These are phyloP conservation scores for Paxillus rubicundulus DNA, from an alignment of 768 basidiomycete species.

Conservation along the genomic window DNA sequence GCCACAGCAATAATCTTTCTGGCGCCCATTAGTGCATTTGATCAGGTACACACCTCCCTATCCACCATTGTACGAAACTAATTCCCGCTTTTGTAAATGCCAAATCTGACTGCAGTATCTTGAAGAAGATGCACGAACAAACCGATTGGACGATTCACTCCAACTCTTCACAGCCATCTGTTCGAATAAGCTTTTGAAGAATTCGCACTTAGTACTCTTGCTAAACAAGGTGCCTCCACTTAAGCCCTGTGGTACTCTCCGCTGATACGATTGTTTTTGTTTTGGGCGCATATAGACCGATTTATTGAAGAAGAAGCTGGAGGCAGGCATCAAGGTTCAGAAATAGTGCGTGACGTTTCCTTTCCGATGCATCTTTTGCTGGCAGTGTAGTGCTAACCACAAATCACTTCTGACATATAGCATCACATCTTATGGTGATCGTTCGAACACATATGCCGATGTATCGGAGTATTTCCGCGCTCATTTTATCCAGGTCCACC, in stretches of 20 bases:
- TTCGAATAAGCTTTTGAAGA: constrained; percentile 68
- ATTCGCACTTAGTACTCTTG: constrained; percentile 70
- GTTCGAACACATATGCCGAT: constrained; percentile 66
- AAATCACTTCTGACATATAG: constrained; percentile 32
- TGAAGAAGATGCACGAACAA: constrained; percentile 76
- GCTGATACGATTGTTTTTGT: constrained; percentile 9
- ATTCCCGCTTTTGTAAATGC: constrained; percentile 7
- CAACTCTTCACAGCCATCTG: constrained; percentile 76
- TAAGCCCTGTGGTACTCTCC: background rate
- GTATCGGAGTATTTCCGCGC: constrained; percentile 80
- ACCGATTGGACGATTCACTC: constrained; percentile 79
- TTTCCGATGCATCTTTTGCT: background rate
- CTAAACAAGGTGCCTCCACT: constrained; percentile 64
- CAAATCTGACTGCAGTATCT: constrained; percentile 53
- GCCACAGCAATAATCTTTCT: constrained; percentile 85
- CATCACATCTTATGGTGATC: constrained; percentile 74
- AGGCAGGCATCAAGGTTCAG: constrained; percentile 62
- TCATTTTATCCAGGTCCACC: constrained; percentile 78
- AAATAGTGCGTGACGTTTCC: constrained; percentile 60
- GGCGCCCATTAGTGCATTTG: constrained; percentile 83
- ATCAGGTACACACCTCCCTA: constrained; percentile 55
- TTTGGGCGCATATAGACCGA: constrained; percentile 50
- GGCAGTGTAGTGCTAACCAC: background rate
- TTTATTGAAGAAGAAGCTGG: constrained; percentile 68
- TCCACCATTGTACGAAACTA: background rate